Evolutionary conservation across 202 grass and related monocot species (phyloP).

Genomic region (Dendrocalamus latiflorus): DNA sequence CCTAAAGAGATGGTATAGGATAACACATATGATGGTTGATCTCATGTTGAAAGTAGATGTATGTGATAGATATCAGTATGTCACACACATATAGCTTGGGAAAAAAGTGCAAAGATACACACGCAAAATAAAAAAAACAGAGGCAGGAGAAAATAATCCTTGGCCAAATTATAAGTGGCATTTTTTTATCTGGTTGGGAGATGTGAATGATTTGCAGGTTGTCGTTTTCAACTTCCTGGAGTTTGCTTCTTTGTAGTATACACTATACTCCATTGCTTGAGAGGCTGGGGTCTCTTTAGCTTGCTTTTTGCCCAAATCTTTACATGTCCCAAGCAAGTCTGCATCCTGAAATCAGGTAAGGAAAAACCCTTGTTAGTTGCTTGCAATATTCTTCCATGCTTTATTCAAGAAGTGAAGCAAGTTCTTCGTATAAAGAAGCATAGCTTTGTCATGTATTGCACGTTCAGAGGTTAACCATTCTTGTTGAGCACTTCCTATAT

Average conservation of each 20-base stretch:
- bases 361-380: background rate
- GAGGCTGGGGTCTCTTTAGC: constrained; percentile 30
- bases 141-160: background rate
- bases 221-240: constrained; percentile 8
- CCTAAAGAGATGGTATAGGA: background rate
- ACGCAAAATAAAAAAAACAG: background rate
- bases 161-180: background rate
- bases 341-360: constrained; percentile 26
- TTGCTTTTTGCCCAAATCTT: constrained; percentile 7
- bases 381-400: constrained; percentile 32
- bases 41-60: background rate
- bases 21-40: background rate
- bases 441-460: constrained; percentile 14
- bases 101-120: too few relatives aligned
- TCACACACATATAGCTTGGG: background rate
- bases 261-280: constrained; percentile 1
- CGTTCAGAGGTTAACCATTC: constrained; percentile 30
- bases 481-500: constrained; percentile 27
- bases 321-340: constrained; percentile 37
- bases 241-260: constrained; percentile 36
- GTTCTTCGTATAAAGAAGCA: constrained; percentile 46
- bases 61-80: background rate
- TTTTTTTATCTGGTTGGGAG: background rate
- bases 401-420: constrained; percentile 22
- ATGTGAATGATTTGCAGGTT: background rate